Evolutionary conservation across 2,329 filamentous ascomycete species (phyloP), one percentile per base, ranked within the genome.

Genomic region (Aspergillus brunneoviolaceus): DNA sequence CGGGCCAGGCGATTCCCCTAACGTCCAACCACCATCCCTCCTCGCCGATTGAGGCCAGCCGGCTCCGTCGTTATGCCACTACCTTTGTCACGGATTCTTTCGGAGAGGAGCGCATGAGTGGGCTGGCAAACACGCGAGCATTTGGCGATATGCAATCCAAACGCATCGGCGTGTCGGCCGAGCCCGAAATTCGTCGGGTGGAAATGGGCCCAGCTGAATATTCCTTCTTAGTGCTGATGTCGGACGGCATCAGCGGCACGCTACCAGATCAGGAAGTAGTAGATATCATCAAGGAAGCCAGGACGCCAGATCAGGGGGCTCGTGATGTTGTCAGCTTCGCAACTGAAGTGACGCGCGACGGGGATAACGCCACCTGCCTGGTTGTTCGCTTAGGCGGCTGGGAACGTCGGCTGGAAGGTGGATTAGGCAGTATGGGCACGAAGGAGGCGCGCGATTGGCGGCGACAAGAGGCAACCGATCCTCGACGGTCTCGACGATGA

Each of bases 81-180:
- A 89, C 89, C 2, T 94, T 98, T 73, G 89, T 96, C 19, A 95
- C 94, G 0, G 95, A 99, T 77, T 96, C 91, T 35, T 99, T 99
- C 74, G 95, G 95, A 71, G 95, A 99, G 78, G 93, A 98, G 77
- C 92, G 95, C 67, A 95, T 99, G 76, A 88, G 88, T 14, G 94
- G 95, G 0, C 84, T 99, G 0, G 95, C 95, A 67, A 99, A 99
- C 78, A 96, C 91, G 33, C 90, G 95, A 31, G 85, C 95, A 4
- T 98, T 99, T 73, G 95, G 95, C 27, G 95, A 99, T 79, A 92
- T 97, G 78, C 85, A 85, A 35, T 91, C 88, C 59, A 99, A 99
- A 78, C 89, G 94, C 56, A 89, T 98, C 55, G 95, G 95, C 29
- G 94, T 99, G 12, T 93, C 89, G 4, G 95, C 95, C 1, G 95